Base-by-base conservation (phyloP, 176 grass and related monocot species). In the Coix lacrymajobi region DNA sequence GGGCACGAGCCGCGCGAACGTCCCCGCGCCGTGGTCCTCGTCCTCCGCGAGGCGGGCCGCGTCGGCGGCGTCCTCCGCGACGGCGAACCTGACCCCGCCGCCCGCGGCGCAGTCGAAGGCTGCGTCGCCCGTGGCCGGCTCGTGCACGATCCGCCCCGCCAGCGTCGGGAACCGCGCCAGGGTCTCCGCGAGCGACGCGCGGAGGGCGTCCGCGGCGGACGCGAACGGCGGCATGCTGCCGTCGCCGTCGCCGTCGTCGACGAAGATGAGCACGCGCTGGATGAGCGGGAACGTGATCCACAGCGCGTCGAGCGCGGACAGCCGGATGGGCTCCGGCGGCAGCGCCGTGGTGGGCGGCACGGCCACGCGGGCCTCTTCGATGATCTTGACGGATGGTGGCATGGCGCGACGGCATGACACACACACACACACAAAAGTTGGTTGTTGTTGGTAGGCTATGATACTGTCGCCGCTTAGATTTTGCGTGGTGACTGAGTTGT, bases 21-120 rank as follows among this genome's bases (percentile, higher is more conserved):
- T 15, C 52, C 46, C 76, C 8, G 20, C 34, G 80, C 89, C 76
- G 41, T 89, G 81, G 34, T 54, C 85, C 7, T 61, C 69, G 31
- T 73, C 63, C 1, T 5, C 48, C 0, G 62, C 34, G n/a, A 91
- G 75, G 0, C 45, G 31, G 0, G 16, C 4, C 4, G 49, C 78
- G 77, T 81, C 77, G 10, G 26, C 76, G 12, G 10, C 58, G 41
- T 12, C 71, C 40, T 88, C 89, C 20, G 86, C 86, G 44, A 84
- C 82, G 20, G 74, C 20, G 61, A 91, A 69, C 73, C 72, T 16
- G 19, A 91, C 71, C 20, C 73, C 85, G 30, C 36, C 78, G 30
- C 22, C 69, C 5, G 65, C 32, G 66, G 29, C 19, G 83, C 71
- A 90, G 71, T 91, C 85, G 38, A 91, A 40, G 31, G 86, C 78